phyloP scores from a whole-genome alignment of 805 yeast genomes.

The Groenewaldozyma salmanticensis region DNA sequence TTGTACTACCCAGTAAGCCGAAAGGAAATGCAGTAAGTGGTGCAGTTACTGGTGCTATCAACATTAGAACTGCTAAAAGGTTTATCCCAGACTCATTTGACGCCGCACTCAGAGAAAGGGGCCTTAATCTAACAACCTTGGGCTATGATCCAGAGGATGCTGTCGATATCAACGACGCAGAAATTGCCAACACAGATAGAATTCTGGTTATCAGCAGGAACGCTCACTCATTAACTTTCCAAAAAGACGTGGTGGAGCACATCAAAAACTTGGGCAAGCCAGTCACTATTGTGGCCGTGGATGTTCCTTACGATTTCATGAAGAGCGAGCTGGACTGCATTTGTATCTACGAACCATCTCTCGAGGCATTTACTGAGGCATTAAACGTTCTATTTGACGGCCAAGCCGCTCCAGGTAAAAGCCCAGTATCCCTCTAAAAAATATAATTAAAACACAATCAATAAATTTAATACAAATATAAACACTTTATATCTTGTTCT shows the following conservation, averaged over 20 bases:
- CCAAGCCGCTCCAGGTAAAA: constrained; percentile 12
- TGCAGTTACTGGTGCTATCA: constrained; percentile 15
- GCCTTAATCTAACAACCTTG: constrained; percentile 39
- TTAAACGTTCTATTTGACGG: constrained; percentile 42
- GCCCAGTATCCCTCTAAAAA: too few relatives aligned
- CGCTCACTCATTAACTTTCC: constrained; percentile 45
- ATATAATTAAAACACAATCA: too few relatives aligned
- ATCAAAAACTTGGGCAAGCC: constrained; percentile 41
- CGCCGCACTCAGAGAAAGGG: constrained; percentile 31
- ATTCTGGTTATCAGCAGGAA: constrained; percentile 36
- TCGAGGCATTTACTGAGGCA: constrained; percentile 35
- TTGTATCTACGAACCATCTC: constrained; percentile 2
- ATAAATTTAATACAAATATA: too few relatives aligned
- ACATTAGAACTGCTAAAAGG: constrained; percentile 19
- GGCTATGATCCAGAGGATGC: constrained; percentile 40
- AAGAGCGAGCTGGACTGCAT: neutral
- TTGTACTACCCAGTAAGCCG: constrained; percentile 17
- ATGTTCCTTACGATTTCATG: constrained; percentile 47
- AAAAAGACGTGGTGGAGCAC: constrained; percentile 48
- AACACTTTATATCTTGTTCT: constrained; percentile 10
- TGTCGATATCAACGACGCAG: constrained; percentile 40
- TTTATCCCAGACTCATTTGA: constrained; percentile 29
- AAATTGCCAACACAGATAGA: constrained; percentile 38
- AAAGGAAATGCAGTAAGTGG: constrained; percentile 1
- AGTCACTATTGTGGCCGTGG: constrained; percentile 43